Conservation (phyloP, 2,329 filamentous ascomycete genomes). For the Camptophora hylomeconis region DNA sequence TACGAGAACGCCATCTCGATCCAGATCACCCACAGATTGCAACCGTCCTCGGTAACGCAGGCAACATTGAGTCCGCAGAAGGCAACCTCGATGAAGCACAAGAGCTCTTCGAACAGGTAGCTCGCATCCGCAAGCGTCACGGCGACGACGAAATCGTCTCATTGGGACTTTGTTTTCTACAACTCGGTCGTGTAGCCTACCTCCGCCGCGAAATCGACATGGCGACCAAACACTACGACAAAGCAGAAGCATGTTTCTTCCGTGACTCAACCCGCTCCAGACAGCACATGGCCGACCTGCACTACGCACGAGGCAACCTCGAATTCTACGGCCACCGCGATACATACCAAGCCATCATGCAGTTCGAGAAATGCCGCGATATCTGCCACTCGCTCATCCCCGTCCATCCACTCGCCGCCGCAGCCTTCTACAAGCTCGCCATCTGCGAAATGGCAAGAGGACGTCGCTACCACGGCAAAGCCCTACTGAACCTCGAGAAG, state of each 20-base stretch:
- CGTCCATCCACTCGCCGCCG: slow-evolving; percentile 6
- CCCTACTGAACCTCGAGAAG: slow-evolving; percentile 4
- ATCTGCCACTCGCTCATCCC: slow-evolving; percentile 4
- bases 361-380: slow-evolving; percentile 2
- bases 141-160: slow-evolving; percentile 3
- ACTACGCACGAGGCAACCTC: slow-evolving; percentile 6
- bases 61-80: slow-evolving; percentile 6
- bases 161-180: slow-evolving; percentile 4
- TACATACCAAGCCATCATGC: background rate
- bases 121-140: background rate
- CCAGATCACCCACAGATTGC: slow-evolving; percentile 3
- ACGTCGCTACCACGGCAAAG: slow-evolving; percentile 5
- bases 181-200: slow-evolving; percentile 6
- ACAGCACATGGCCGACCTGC: slow-evolving; percentile 3
- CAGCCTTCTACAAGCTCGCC: slow-evolving; percentile 6
- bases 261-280: slow-evolving; percentile 3
- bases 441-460: slow-evolving; percentile 5
- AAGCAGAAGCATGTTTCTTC: no score
- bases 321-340: slow-evolving; percentile 5
- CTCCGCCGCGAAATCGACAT: no score
- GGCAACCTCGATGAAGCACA: slow-evolving; percentile 3
- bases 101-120: slow-evolving; percentile 1
- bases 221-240: no score
- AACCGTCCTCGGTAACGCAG: slow-evolving; percentile 4
- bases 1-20: slow-evolving; percentile 2